phyloP scores from a whole-genome alignment of 1,284 basidiomycete genomes.

The Bothia castanella region DNA sequence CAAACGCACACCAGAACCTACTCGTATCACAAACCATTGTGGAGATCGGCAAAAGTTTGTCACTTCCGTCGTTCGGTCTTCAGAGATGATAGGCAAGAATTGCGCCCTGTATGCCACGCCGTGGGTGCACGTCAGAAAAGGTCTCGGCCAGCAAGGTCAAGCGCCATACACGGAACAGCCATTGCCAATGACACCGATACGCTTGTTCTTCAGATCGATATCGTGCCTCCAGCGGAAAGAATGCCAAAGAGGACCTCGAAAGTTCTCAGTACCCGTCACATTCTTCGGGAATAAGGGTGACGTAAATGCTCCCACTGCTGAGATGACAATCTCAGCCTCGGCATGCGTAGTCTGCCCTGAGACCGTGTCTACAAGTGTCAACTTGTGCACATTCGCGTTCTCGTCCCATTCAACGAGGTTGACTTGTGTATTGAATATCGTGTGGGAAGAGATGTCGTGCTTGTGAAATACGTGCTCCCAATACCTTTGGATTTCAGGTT shows the following conservation, averaged over 20 bases:
- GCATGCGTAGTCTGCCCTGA: slow-evolving; percentile 31
- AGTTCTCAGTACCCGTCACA: slow-evolving; percentile 43
- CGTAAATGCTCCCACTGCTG: slow-evolving; percentile 46
- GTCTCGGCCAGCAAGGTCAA: slow-evolving; percentile 9
- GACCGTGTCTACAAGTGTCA: slow-evolving; percentile 37
- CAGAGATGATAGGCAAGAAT: slow-evolving; percentile 48
- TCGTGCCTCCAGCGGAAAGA: slow-evolving; percentile 55
- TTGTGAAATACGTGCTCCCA: slow-evolving; percentile 46
- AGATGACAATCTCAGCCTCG: slow-evolving; percentile 43
- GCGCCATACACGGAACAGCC: slow-evolving; percentile 54
- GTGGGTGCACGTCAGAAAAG: slow-evolving; percentile 13
- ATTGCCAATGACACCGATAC: slow-evolving; percentile 61
- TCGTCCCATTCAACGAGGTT: slow-evolving; percentile 45
- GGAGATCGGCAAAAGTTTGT: slow-evolving; percentile 52
- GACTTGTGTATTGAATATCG: slow-evolving; percentile 42
- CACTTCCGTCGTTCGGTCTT: slow-evolving; percentile 46
- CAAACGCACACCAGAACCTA: slow-evolving; percentile 25
- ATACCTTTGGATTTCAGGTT: slow-evolving; percentile 50
- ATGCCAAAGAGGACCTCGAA: slow-evolving; percentile 52
- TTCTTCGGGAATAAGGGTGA: slow-evolving; percentile 44
- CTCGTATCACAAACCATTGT: slow-evolving; percentile 48
- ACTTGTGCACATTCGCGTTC: slow-evolving; percentile 36
- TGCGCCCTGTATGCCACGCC: slow-evolving; percentile 42
- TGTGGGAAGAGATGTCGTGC: slow-evolving; percentile 40
- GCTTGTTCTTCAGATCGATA: slow-evolving; percentile 49